Conservation (phyloP, 768 basidiomycete genomes). For the Trametes cingulata region DNA sequence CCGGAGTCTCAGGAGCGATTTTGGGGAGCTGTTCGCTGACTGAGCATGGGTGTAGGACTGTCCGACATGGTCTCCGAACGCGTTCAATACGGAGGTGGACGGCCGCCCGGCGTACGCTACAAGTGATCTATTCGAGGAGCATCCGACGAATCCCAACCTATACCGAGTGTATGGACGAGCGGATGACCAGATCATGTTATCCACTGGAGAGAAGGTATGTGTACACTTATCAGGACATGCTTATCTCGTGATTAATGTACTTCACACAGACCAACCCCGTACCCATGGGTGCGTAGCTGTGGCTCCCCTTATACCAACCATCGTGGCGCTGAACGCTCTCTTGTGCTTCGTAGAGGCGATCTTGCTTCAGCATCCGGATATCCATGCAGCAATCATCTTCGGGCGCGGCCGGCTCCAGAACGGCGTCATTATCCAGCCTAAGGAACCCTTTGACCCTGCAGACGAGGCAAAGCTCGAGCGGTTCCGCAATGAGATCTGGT, state of each 20-base stretch:
- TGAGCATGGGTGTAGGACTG: too few relatives aligned
- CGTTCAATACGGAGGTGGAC: conserved; percentile 24
- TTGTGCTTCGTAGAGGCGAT: conserved; percentile 33
- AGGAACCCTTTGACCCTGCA: conserved; percentile 33
- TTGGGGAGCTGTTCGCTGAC: background rate
- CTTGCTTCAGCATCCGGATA: conserved; percentile 35
- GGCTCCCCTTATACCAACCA: background rate
- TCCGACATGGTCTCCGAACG: conserved; percentile 14
- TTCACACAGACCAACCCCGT: conserved; percentile 4
- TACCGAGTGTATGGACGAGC: conserved; percentile 43
- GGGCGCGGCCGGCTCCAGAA: conserved; percentile 42
- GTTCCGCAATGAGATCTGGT: conserved; percentile 19
- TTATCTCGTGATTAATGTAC: too few relatives aligned
- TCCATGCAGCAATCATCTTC: conserved; percentile 40
- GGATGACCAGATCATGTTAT: conserved; percentile 49
- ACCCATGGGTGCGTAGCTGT: background rate
- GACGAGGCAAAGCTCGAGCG: conserved; percentile 12
- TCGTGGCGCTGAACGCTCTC: too few relatives aligned
- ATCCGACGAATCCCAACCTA: conserved; percentile 39
- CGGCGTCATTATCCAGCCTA: conserved; percentile 43
- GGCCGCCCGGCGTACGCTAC: conserved; percentile 39
- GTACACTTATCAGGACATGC: too few relatives aligned
- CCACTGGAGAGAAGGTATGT: conserved; percentile 39
- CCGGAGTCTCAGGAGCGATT: background rate
- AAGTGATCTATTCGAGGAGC: conserved; percentile 41